A percentile compares a stretch with the other conserved stretches of the same genome.
These are phyloP conservation scores for Cyberlindnera euphorbiiphila DNA, from an alignment of 805 yeast species.

Conservation along the genomic window DNA sequence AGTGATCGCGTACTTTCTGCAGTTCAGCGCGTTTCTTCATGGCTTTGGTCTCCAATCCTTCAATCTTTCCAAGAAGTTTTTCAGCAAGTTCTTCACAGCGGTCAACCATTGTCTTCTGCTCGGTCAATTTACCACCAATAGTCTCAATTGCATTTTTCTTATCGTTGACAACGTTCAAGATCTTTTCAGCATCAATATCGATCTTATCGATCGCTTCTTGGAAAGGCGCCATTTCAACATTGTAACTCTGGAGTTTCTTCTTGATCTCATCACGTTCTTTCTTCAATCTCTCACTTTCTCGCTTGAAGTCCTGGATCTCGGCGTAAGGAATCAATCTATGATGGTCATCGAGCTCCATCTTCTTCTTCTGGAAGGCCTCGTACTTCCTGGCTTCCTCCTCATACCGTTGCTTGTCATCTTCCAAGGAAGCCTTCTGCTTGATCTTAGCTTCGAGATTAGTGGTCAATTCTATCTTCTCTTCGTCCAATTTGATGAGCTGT, in stretches of 20 bases:
- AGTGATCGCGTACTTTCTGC: conserved; percentile 28
- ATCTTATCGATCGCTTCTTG: conserved; percentile 18
- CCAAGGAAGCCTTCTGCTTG: conserved; percentile 10
- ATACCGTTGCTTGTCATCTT: conserved; percentile 34
- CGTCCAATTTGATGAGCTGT: conserved; percentile 49
- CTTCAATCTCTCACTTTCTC: conserved; percentile 20
- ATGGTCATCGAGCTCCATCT: conserved; percentile 44
- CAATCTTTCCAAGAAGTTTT: not conserved
- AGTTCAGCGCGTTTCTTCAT: conserved; percentile 34
- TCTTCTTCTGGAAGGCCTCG: conserved; percentile 44
- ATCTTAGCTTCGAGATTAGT: conserved; percentile 33
- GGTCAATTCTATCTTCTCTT: conserved; percentile 34
- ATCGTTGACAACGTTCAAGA: conserved; percentile 26
- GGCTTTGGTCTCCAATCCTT: conserved; percentile 4
- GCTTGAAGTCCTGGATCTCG: conserved; percentile 36
- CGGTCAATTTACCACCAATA: conserved; percentile 24
- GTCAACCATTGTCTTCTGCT: conserved; percentile 34
- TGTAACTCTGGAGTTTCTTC: conserved; percentile 28
- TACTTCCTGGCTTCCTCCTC: conserved; percentile 47
- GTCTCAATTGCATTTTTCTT: conserved; percentile 22
- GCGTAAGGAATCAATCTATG: conserved; percentile 47
- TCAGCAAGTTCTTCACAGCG: conserved; percentile 12
- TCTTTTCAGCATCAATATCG: conserved; percentile 28
- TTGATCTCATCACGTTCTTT: conserved; percentile 27
- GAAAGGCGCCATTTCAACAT: conserved; percentile 22